These are phyloP conservation scores for Gyromitra esculenta DNA, from an alignment of 2,329 filamentous ascomycete genomes.

Conservation along the genomic window DNA sequence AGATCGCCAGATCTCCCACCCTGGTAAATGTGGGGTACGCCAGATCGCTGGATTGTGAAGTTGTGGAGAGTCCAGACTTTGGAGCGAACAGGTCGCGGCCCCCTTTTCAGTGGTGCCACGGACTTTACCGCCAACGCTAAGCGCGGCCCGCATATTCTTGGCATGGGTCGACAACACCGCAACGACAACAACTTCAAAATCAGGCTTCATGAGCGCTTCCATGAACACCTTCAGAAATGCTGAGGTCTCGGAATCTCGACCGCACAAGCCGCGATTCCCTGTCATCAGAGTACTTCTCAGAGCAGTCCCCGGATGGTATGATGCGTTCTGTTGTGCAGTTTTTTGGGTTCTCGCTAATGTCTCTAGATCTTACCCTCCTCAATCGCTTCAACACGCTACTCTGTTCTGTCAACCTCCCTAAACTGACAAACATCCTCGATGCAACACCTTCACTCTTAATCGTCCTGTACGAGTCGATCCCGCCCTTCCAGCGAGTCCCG, in stretches of 20 bases:
- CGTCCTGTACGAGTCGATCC: constrained; percentile 49
- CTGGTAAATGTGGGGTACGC: constrained; percentile 28
- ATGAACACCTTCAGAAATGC: constrained; percentile 38
- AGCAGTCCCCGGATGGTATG: constrained; percentile 46
- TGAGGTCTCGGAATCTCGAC: constrained; percentile 42
- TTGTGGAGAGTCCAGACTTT: neutral
- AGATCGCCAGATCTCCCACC: constrained; percentile 7
- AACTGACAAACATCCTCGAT: constrained; percentile 52
- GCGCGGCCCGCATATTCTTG: constrained; percentile 27
- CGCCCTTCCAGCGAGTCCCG: constrained; percentile 49
- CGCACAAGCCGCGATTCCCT: constrained; percentile 41
- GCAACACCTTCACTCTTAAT: constrained; percentile 52
- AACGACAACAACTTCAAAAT: constrained; percentile 48
- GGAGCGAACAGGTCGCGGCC: neutral
- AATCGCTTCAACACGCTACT: constrained; percentile 48
- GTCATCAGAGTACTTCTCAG: constrained; percentile 39
- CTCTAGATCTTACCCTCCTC: constrained; percentile 46
- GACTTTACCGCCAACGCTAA: constrained; percentile 18
- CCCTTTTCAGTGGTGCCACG: constrained; percentile 24
- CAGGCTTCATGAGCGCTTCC: constrained; percentile 33
- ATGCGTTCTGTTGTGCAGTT: neutral
- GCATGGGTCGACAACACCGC: constrained; percentile 27
- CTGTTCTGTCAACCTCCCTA: constrained; percentile 44
- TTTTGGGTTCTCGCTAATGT: constrained; percentile 24
- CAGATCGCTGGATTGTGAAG: constrained; percentile 2